phyloP scores from a whole-genome alignment of 78 protist genomes.

The Speleostelium caveatum region DNA sequence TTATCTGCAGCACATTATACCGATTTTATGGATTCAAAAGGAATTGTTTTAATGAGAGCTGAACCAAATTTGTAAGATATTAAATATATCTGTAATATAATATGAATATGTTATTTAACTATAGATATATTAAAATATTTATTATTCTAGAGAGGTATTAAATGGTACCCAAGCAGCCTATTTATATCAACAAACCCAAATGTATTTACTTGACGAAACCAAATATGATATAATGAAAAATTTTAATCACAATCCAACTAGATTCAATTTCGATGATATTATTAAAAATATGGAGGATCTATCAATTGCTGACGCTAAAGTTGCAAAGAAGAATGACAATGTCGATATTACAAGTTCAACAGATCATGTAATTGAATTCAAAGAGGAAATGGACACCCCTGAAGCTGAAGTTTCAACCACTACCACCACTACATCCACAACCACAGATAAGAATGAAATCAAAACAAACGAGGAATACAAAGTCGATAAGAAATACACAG shows the following conservation, averaged over 20 bases:
- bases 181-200: slow-evolving; percentile 54
- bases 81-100: not conserved
- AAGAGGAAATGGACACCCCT: not conserved
- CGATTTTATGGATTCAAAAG: slow-evolving; percentile 58
- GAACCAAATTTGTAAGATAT: slow-evolving; percentile 66
- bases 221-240: slow-evolving; percentile 57
- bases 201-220: slow-evolving; percentile 53
- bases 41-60: slow-evolving; percentile 74
- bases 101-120: not conserved
- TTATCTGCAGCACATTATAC: slow-evolving; percentile 54
- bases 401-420: slow-evolving; percentile 1
- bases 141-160: slow-evolving; percentile 41
- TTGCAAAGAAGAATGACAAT: not conserved
- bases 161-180: slow-evolving; percentile 55
- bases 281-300: slow-evolving; percentile 15
- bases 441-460: not conserved
- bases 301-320: slow-evolving; percentile 7
- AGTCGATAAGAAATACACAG: not conserved
- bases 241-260: slow-evolving; percentile 39
- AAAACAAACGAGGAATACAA: not conserved
- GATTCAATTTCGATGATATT: slow-evolving; percentile 34
- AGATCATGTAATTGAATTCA: slow-evolving; percentile 21
- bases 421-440: not conserved
- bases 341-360: not conserved
- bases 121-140: not conserved